Evolutionary conservation across 495 filamentous ascomycete species (phyloP).

Genomic region (Aspergillus wentii): DNA sequence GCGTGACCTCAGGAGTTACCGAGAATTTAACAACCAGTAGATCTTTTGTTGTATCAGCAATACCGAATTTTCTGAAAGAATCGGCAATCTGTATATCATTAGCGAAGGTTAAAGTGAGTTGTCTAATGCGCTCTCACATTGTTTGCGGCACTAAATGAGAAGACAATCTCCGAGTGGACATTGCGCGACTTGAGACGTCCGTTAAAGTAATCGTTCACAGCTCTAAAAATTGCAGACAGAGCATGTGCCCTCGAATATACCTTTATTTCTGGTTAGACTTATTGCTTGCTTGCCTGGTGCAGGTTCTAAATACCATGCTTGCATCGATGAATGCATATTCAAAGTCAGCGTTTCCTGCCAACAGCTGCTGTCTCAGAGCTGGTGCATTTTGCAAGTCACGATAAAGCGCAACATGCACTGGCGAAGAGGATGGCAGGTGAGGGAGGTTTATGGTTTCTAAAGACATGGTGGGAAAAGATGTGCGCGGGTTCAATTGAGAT

Average conservation of each 20-base stretch:
- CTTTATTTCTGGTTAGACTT: conserved; percentile 25
- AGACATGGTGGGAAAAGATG: conserved; percentile 33
- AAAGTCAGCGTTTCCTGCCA: conserved; percentile 73
- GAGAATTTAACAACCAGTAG: conserved; percentile 75
- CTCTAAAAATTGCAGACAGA: conserved; percentile 73
- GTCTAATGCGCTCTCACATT: conserved; percentile 53
- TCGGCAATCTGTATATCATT: conserved; percentile 69
- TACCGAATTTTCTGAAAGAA: conserved; percentile 82
- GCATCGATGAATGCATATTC: conserved; percentile 95
- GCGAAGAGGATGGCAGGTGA: conserved; percentile 60
- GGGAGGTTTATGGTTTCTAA: conserved; percentile 57
- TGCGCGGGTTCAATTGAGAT: too few species aligned
- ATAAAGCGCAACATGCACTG: conserved; percentile 70
- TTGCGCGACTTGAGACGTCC: conserved; percentile 71
- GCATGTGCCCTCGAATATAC: conserved; percentile 66
- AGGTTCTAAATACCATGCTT: conserved; percentile 43
- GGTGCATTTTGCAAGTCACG: conserved; percentile 68
- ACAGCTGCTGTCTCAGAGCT: conserved; percentile 73
- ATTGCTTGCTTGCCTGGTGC: background rate
- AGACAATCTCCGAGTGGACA: conserved; percentile 90
- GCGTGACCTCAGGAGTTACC: conserved; percentile 38
- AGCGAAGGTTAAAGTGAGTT: conserved; percentile 4
- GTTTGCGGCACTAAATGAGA: conserved; percentile 74
- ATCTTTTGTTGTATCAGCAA: conserved; percentile 60
- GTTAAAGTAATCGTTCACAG: conserved; percentile 60